Evolutionary conservation across 2,329 filamentous ascomycete species (phyloP).

Genomic region (Monosporascus sp.): DNA sequence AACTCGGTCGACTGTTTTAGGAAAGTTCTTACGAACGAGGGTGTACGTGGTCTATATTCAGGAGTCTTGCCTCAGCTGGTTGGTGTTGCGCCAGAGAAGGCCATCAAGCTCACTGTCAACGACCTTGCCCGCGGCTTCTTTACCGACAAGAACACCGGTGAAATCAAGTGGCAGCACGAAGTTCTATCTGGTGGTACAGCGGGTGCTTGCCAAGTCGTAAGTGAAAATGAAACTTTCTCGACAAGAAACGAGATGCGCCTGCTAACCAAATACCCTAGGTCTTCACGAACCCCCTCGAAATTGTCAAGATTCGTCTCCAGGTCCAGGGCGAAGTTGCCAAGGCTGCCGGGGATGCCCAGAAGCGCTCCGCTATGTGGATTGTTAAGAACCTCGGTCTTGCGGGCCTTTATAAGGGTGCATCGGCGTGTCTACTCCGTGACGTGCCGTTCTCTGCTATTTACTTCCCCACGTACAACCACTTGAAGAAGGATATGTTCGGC

Average conservation of each 20-base stretch:
- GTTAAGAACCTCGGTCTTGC: slow-evolving; percentile 89
- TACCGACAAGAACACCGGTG: slow-evolving; percentile 65
- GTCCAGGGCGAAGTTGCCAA: slow-evolving; percentile 95
- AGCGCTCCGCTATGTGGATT: slow-evolving; percentile 96
- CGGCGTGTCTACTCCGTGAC: slow-evolving; percentile 88
- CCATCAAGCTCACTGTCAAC: slow-evolving; percentile 98
- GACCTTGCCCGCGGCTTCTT: slow-evolving; percentile 78
- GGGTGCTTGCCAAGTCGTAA: slow-evolving; percentile 91
- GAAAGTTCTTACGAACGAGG: slow-evolving; percentile 92
- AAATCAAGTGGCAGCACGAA: slow-evolving; percentile 67
- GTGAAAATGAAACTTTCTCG: slow-evolving; percentile 31
- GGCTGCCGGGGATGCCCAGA: slow-evolving; percentile 72
- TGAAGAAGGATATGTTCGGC: slow-evolving; percentile 92
- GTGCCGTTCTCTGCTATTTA: slow-evolving; percentile 98
- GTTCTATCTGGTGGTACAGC: slow-evolving; percentile 83
- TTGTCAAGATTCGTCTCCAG: slow-evolving; percentile 98
- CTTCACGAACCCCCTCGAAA: slow-evolving; percentile 96
- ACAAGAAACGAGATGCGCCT: neutral
- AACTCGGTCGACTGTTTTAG: slow-evolving; percentile 94
- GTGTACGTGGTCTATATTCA: slow-evolving; percentile 83
- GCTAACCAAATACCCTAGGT: slow-evolving; percentile 41
- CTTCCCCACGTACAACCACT: slow-evolving; percentile 92
- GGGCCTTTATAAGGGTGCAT: slow-evolving; percentile 94
- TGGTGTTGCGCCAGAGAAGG: slow-evolving; percentile 97
- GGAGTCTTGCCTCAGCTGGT: slow-evolving; percentile 93